A percentile compares a stretch with the other conserved stretches of the same genome.
phyloP scores from a whole-genome alignment of 495 filamentous ascomycete species.

The Penicillium manginii region DNA sequence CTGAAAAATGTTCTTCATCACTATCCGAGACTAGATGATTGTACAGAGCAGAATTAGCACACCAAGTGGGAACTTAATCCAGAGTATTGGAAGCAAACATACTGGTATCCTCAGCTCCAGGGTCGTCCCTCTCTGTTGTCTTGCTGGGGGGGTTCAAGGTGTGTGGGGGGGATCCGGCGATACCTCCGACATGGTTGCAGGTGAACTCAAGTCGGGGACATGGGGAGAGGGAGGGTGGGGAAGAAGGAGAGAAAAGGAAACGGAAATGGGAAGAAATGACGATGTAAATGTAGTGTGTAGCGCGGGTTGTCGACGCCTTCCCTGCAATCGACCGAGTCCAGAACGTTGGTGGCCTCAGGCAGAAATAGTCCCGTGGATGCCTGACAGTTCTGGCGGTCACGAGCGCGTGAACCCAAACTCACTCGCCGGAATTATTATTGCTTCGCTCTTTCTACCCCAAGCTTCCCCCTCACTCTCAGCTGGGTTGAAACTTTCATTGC shows the following conservation, averaged over 20 bases:
- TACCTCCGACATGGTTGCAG: constrained; percentile 46
- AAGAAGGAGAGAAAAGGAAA: constrained; percentile 1
- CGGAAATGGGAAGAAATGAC: background rate
- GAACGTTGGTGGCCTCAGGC: constrained; percentile 40
- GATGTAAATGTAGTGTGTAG: constrained; percentile 19
- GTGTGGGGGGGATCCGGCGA: constrained; percentile 39
- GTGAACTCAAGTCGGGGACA: constrained; percentile 21
- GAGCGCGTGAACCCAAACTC: constrained; percentile 30
- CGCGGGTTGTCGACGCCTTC: constrained; percentile 35
- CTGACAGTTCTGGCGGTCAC: constrained; percentile 16
- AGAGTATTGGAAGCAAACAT: constrained; percentile 28
- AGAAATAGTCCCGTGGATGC: background rate
- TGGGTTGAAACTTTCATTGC: constrained; percentile 16
- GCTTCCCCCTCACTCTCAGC: constrained; percentile 8
- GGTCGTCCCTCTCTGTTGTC: constrained; percentile 68
- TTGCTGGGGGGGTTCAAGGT: constrained; percentile 70
- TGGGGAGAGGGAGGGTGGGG: constrained; percentile 21
- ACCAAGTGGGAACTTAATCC: constrained; percentile 10
- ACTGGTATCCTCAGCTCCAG: constrained; percentile 85
- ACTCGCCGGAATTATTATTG: constrained; percentile 29
- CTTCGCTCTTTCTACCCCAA: constrained; percentile 16
- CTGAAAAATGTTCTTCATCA: constrained; percentile 87
- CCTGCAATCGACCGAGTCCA: constrained; percentile 46
- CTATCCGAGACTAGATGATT: constrained; percentile 59
- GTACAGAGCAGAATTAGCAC: constrained; percentile 2